Evolutionary conservation across 352 stramenopile species (phyloP).

Genomic region (Phytopythium oedochilum): DNA sequence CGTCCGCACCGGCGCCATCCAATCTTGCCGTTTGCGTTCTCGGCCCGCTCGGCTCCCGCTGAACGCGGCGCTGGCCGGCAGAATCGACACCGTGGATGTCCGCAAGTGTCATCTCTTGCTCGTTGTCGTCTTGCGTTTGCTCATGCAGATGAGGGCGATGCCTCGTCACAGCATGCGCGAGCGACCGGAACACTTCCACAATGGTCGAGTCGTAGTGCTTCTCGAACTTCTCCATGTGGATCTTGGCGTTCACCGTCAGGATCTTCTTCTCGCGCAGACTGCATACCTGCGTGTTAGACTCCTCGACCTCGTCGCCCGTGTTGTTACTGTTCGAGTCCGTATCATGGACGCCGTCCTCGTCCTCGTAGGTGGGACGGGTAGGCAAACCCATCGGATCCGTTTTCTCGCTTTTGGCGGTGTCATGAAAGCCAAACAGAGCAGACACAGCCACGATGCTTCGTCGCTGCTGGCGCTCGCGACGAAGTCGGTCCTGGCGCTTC

Average conservation of each 20-base stretch:
- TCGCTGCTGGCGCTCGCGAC: conserved; percentile 16
- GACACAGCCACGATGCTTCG: conserved; percentile 22
- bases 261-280: conserved; percentile 56
- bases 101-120: background rate
- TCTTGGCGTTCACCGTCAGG: conserved; percentile 41
- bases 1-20: background rate
- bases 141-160: conserved; percentile 4
- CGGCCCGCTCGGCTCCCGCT: background rate
- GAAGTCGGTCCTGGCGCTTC: conserved; percentile 29
- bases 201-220: conserved; percentile 65
- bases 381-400: conserved; percentile 5
- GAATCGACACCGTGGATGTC: background rate
- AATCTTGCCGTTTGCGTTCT: conserved; percentile 3
- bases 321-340: conserved; percentile 18
- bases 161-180: conserved; percentile 28
- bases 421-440: background rate
- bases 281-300: conserved; percentile 25
- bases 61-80: background rate
- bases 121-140: background rate
- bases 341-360: conserved; percentile 4
- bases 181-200: conserved; percentile 44
- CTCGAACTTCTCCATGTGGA: conserved; percentile 45
- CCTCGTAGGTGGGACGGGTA: conserved; percentile 6
- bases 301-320: conserved; percentile 3
- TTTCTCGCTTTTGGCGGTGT: background rate